Conservation (phyloP, 2,329 filamentous ascomycete genomes). For the Aspergillus viridinutans region DNA sequence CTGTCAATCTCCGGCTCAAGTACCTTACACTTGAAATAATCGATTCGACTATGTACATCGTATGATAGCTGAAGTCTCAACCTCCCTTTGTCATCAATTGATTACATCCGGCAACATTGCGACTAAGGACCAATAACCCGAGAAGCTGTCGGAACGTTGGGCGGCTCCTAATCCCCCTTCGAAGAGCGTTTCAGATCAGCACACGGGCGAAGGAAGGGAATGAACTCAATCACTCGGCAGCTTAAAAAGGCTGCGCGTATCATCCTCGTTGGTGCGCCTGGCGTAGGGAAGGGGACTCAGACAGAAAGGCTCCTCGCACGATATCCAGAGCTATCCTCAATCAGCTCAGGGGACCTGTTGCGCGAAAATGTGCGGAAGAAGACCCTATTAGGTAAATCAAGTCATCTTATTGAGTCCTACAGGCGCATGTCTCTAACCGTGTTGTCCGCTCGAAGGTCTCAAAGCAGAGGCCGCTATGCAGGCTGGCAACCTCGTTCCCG, state of each 20-base stretch:
- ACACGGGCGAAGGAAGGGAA: slow-evolving; percentile 11
- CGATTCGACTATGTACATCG: neutral
- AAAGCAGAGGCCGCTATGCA: slow-evolving; percentile 88
- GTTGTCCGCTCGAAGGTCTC: slow-evolving; percentile 58
- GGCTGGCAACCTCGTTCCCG: slow-evolving; percentile 81
- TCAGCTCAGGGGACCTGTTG: slow-evolving; percentile 90
- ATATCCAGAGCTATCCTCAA: slow-evolving; percentile 83
- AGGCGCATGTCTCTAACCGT: slow-evolving; percentile 4
- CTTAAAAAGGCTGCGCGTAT: slow-evolving; percentile 80
- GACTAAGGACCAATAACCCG: neutral
- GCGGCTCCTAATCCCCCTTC: neutral
- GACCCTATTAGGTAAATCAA: slow-evolving; percentile 70
- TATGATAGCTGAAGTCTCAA: neutral
- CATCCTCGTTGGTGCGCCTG: slow-evolving; percentile 93
- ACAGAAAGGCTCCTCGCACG: slow-evolving; percentile 79
- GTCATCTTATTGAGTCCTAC: neutral
- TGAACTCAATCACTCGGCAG: slow-evolving; percentile 42
- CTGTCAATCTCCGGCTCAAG: neutral
- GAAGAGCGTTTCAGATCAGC: neutral
- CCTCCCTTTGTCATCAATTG: neutral
- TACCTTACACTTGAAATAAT: neutral
- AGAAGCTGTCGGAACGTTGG: neutral
- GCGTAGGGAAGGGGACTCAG: slow-evolving; percentile 95
- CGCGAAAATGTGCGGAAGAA: slow-evolving; percentile 86
- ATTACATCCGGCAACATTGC: neutral